Evolutionary conservation across 257 asterid genomes (phyloP), one percentile per base, ranked within the genome.

Genomic region (Penstemon davidsonii): DNA sequence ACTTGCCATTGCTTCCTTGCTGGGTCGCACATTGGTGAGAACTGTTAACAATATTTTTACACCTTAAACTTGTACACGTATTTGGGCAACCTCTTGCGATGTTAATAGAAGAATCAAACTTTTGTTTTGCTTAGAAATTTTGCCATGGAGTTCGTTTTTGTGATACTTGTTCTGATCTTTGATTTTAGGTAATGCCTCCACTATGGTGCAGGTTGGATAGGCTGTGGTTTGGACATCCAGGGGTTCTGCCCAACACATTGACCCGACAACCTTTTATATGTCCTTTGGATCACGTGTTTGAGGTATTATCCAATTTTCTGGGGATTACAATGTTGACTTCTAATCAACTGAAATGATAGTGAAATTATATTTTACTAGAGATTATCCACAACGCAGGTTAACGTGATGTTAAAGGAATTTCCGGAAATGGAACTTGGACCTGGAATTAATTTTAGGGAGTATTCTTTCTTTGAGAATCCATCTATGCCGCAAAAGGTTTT

Each of bases 131-230:
- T 38, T 39, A 11, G 7, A 9, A 11, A 9, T 44, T 44, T 44
- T 44, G 49, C 49, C 9, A 1, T 55, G 62, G 62, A 41, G 52
- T 68, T 73, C 70, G 43, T 69, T 44, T 72, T 73, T 75, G 69
- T 85, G 79, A 86, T 82, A 42, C 80, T 64, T 86, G 76, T 78
- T 75, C 62, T 82, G 72, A 63, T 81, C 78, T 86, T 84, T 92
- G 92, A 81, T 83, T 87, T 77, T 85, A 92, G 98, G 98, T 92
- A 61, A 86, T 92, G 95, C 98, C 98, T 80, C 95, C 98, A 55
- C 84, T 89, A 64, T 92, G 98, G 97, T 92, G 98, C 96, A 89
- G 98, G 91, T 83, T 92, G 87, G 98, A 92, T 81, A 86, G 96
- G 81, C 85, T 92, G 70, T 92, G 98, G 98, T 92, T 92, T 76